These are phyloP conservation scores for Cladophialophora psammophila DNA, from an alignment of 2,329 filamentous ascomycete species.

Conservation along the genomic window DNA sequence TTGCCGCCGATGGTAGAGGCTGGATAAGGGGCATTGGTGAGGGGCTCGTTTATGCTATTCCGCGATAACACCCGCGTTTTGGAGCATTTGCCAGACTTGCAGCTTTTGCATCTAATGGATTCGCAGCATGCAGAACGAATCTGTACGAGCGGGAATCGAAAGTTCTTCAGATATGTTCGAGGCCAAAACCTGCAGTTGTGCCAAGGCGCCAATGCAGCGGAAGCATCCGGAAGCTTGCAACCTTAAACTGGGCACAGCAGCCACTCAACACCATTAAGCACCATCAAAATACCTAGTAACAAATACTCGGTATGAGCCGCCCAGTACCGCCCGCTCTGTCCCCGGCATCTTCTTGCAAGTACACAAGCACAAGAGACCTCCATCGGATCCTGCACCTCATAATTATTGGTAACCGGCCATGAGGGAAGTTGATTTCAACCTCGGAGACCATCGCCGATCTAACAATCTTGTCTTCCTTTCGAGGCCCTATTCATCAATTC, in stretches of 20 bases:
- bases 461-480: background rate
- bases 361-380: background rate
- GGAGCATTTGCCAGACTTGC: background rate
- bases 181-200: background rate
- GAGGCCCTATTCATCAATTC: background rate
- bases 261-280: background rate
- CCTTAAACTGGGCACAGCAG: background rate
- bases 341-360: background rate
- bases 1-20: background rate
- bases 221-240: constrained; percentile 2
- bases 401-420: background rate
- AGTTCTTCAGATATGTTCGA: background rate
- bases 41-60: background rate
- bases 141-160: background rate
- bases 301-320: background rate
- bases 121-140: too few relatives aligned
- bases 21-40: background rate
- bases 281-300: background rate
- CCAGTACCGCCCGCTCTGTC: background rate
- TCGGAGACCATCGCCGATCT: background rate
- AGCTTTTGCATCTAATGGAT: background rate
- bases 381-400: background rate
- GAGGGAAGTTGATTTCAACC: background rate
- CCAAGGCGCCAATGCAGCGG: background rate
- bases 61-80: background rate